phyloP scores from a whole-genome alignment of 129 eudicot genomes.

The Saussurea involucrata region DNA sequence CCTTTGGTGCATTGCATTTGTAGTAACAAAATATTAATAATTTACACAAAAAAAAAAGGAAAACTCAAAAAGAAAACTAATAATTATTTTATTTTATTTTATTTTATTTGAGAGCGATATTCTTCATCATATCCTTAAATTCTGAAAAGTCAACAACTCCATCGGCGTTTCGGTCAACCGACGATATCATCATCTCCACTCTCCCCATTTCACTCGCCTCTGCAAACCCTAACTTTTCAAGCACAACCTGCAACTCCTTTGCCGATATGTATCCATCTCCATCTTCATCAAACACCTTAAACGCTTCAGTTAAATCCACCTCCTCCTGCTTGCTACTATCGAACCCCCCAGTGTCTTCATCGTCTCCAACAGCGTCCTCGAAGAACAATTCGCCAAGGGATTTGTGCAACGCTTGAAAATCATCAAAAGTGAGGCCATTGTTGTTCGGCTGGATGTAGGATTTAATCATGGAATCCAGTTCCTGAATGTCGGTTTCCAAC shows the following conservation, averaged over 20 bases:
- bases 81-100: too few relatives aligned
- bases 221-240: conserved; percentile 55
- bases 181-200: conserved; percentile 71
- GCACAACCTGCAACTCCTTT: conserved; percentile 59
- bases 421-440: conserved; percentile 53
- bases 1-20: not conserved
- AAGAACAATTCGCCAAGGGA: conserved; percentile 56
- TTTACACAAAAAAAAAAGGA: not conserved
- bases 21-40: not conserved
- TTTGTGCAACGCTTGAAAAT: conserved; percentile 59
- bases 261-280: conserved; percentile 84
- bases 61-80: not conserved
- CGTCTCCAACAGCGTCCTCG: conserved; percentile 24
- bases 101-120: conserved; percentile 28
- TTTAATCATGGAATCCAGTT: conserved; percentile 44
- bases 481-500: conserved; percentile 44
- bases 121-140: conserved; percentile 83
- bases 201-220: conserved; percentile 54
- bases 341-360: not conserved
- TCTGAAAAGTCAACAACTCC: conserved; percentile 68
- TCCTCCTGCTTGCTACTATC: conserved; percentile 41
- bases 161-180: conserved; percentile 62
- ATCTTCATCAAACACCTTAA: conserved; percentile 78
- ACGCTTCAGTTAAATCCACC: conserved; percentile 63
- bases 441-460: conserved; percentile 55